phyloP scores from a whole-genome alignment of 106 monocot genomes.

The Gastrodia elata region DNA sequence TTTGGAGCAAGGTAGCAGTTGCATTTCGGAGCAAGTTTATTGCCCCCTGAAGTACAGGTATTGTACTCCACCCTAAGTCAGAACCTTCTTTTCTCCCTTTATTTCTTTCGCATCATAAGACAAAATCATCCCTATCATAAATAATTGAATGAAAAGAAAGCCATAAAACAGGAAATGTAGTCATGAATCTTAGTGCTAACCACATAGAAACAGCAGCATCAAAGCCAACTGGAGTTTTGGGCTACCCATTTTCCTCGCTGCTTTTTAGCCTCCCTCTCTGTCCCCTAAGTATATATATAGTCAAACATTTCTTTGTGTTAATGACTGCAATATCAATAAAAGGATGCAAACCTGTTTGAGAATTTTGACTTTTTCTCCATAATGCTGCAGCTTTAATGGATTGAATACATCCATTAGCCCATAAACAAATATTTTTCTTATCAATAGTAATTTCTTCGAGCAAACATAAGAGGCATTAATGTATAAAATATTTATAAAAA shows the following conservation, averaged over 20 bases:
- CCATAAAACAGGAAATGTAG: not conserved
- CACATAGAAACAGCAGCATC: constrained; percentile 8
- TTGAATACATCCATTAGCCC: too few relatives aligned
- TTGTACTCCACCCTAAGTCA: constrained; percentile 34
- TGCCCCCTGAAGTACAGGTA: constrained; percentile 35
- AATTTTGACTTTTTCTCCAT: too few relatives aligned
- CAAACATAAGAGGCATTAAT: too few relatives aligned
- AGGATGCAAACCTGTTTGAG: too few relatives aligned
- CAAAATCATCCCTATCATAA: constrained; percentile 15
- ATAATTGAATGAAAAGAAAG: not conserved
- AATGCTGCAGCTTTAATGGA: too few relatives aligned
- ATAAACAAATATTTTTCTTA: too few relatives aligned
- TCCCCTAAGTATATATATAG: too few relatives aligned
- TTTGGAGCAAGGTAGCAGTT: constrained; percentile 40
- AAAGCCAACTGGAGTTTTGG: not conserved
- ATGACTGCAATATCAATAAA: too few relatives aligned
- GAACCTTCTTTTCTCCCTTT: constrained; percentile 9
- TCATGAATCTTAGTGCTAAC: not conserved
- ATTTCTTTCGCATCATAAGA: constrained; percentile 4
- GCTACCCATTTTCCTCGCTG: not conserved
- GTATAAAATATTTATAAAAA: too few relatives aligned
- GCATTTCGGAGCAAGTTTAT: constrained; percentile 24
- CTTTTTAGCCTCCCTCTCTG: too few relatives aligned
- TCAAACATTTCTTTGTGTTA: too few relatives aligned
- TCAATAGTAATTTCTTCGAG: too few relatives aligned